Evolutionary conservation across 495 filamentous ascomycete genomes (phyloP), one percentile per base, ranked within the genome.

Genomic region (Aspergillus hancockii): DNA sequence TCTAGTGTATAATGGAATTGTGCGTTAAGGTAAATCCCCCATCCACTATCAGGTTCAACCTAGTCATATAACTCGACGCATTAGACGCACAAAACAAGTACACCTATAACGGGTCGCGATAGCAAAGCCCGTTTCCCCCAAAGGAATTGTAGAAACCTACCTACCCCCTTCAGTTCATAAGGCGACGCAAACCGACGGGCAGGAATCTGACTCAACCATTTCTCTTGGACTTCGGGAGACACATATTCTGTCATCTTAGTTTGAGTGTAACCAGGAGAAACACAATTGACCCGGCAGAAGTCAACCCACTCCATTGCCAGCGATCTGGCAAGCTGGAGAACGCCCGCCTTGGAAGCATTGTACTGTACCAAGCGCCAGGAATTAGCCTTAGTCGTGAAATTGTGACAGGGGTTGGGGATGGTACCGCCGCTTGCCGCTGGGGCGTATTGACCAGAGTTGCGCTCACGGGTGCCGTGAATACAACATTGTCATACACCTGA

Each of bases 381-480:
- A n/a, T n/a, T n/a, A n/a, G n/a, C n/a, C n/a, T n/a, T n/a, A n/a
- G n/a, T n/a, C n/a, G n/a, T n/a, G n/a, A n/a, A n/a, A n/a, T n/a
- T n/a, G n/a, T n/a, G n/a, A n/a, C n/a, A n/a, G n/a, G n/a, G n/a
- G n/a, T n/a, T n/a, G n/a, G n/a, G n/a, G n/a, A n/a, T n/a, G n/a
- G 34, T 50, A 73, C 66, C 4, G 71, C 67, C 34, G 75, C 75
- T 55, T 79, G 76, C 31, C 69, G 75, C 65, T 79, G 76, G 10
- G 76, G 75, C 10, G 79, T 58, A 66, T 81, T 81, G 13, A 80
- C 78, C 47, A 78, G 53, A 9, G 67, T 72, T 9, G 72, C 76
- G 51, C 75, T 77, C 21, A 77, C 73, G 8, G 70, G 72, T 1
- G 75, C 75, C 13, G 73, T 78, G 46, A 78, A 75, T 23, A 79